A percentile compares a stretch with the other conserved stretches of the same genome.
Evolutionary conservation across 257 asterid species (phyloP).

Genomic region (Rubia yunnanensis): DNA sequence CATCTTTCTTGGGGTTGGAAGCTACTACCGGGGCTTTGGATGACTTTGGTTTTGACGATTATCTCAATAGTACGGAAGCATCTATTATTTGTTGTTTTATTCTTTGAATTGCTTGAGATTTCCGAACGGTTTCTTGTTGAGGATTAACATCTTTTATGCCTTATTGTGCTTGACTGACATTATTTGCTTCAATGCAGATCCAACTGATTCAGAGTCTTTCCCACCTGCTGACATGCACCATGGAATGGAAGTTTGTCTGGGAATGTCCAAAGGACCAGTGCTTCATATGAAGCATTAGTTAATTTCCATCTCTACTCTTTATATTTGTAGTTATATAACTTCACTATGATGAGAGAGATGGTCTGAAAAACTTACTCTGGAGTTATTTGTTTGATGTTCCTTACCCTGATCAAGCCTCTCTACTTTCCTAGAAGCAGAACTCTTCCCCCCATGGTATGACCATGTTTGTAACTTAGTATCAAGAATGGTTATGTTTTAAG

Average conservation of each 20-base stretch:
- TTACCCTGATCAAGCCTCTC: not conserved
- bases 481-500: not conserved
- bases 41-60: slow-evolving; percentile 70
- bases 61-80: slow-evolving; percentile 53
- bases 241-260: slow-evolving; percentile 90
- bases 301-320: not conserved
- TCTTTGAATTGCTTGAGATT: not conserved
- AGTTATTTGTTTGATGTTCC: not conserved
- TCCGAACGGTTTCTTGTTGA: not conserved
- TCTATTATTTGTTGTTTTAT: not conserved
- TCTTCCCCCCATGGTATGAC: not conserved
- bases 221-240: slow-evolving; percentile 81
- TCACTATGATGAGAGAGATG: not conserved
- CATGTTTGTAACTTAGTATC: not conserved
- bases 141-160: not conserved
- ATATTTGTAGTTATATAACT: not conserved
- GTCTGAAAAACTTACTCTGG: not conserved
- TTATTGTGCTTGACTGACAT: slow-evolving; percentile 9
- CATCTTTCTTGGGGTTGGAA: slow-evolving; percentile 82
- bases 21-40: slow-evolving; percentile 70
- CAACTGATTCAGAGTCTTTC: slow-evolving; percentile 67
- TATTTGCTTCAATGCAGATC: slow-evolving; percentile 46
- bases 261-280: slow-evolving; percentile 82
- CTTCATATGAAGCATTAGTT: slow-evolving; percentile 47
- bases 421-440: not conserved